Conservation (phyloP, 176 grass and related monocot genomes). For the Oryza brachyantha region DNA sequence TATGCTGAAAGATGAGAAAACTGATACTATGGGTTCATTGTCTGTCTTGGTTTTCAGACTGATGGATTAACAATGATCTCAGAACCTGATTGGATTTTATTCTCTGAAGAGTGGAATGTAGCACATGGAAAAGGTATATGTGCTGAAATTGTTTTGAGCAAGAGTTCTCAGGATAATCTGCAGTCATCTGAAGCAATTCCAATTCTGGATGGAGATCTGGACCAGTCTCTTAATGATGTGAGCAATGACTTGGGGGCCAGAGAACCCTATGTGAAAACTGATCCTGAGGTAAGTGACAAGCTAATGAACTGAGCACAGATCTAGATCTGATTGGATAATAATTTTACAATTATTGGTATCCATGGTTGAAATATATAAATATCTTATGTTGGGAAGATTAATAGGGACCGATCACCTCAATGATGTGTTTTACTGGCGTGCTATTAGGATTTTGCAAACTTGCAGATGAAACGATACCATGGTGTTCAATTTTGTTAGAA, state of each 20-base stretch:
- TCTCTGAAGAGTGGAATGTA: slow-evolving; percentile 89
- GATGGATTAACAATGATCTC: slow-evolving; percentile 78
- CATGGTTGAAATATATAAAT: slow-evolving; percentile 7
- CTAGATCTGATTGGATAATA: neutral
- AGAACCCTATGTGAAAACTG: slow-evolving; percentile 54
- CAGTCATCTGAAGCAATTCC: slow-evolving; percentile 32
- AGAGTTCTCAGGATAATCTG: slow-evolving; percentile 47
- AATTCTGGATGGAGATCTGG: slow-evolving; percentile 32
- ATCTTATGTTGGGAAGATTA: slow-evolving; percentile 6
- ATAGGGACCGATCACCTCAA: neutral
- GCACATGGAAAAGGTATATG: slow-evolving; percentile 59
- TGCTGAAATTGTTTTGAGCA: slow-evolving; percentile 76
- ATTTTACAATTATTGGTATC: slow-evolving; percentile 18
- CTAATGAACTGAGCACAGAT: neutral
- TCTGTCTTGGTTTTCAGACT: slow-evolving; percentile 57
- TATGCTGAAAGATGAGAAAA: slow-evolving; percentile 12
- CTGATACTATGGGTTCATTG: slow-evolving; percentile 10
- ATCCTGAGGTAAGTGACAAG: slow-evolving; percentile 56
- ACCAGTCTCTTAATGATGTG: slow-evolving; percentile 38
- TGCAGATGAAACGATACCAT: neutral
- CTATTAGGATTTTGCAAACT: slow-evolving; percentile 5
- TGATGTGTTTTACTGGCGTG: neutral
- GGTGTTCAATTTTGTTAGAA: neutral
- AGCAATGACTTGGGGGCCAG: slow-evolving; percentile 42
- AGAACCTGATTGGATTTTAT: slow-evolving; percentile 71